These are phyloP conservation scores for Candida pseudoglaebosa DNA, from an alignment of 805 yeast species.

Conservation along the genomic window DNA sequence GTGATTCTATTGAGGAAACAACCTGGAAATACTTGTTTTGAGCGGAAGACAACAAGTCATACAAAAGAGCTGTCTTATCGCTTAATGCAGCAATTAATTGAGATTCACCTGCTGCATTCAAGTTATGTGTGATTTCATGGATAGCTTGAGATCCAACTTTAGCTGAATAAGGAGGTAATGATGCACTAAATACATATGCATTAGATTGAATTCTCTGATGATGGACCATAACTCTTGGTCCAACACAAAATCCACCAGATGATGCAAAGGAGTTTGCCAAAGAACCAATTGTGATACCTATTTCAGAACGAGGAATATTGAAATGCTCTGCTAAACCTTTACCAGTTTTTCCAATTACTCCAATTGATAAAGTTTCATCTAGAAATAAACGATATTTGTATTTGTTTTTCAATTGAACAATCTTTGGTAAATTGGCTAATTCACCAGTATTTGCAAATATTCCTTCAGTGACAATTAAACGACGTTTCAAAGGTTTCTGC, in stretches of 20 bases:
- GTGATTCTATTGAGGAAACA: constrained; percentile 56
- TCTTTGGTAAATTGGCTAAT: constrained; percentile 61
- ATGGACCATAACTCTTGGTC: constrained; percentile 74
- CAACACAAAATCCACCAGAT: constrained; percentile 93
- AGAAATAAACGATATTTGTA: constrained; percentile 82
- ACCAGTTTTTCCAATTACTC: constrained; percentile 81
- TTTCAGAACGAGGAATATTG: constrained; percentile 60
- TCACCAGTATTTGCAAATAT: constrained; percentile 80
- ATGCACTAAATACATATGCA: constrained; percentile 92
- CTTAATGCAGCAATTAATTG: constrained; percentile 32
- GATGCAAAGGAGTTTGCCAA: constrained; percentile 78
- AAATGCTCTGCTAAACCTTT: constrained; percentile 79
- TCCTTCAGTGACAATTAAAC: constrained; percentile 90
- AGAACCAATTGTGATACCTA: constrained; percentile 85
- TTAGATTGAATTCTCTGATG: constrained; percentile 89
- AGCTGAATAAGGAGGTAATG: constrained; percentile 90
- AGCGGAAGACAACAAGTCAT: constrained; percentile 38
- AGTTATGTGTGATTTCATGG: constrained; percentile 39
- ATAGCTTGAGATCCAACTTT: constrained; percentile 56
- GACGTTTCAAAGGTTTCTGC: constrained; percentile 76
- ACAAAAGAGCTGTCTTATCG: constrained; percentile 36
- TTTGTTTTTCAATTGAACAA: constrained; percentile 71
- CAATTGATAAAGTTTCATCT: constrained; percentile 85
- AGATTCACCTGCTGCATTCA: constrained; percentile 29
- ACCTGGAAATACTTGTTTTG: constrained; percentile 43